Conservation (phyloP, 768 basidiomycete genomes). For the Russula earlei region DNA sequence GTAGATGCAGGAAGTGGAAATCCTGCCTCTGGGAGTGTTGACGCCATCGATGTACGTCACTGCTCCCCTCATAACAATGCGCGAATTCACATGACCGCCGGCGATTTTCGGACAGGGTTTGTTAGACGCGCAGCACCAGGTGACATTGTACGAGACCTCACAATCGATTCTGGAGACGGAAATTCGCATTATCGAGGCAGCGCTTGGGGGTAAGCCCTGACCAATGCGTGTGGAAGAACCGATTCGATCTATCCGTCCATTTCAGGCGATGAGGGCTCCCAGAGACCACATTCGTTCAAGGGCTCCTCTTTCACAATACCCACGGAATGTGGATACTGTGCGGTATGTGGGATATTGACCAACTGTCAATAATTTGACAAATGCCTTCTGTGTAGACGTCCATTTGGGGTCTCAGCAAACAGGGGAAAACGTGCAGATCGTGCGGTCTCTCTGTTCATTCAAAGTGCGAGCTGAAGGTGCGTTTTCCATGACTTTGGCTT, state of each 20-base stretch:
- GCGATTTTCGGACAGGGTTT: slow-evolving; percentile 37
- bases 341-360: not conserved
- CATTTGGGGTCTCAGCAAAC: slow-evolving; percentile 82
- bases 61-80: not conserved
- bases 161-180: slow-evolving; percentile 55
- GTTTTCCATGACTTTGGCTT: slow-evolving; percentile 10
- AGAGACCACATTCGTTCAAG: slow-evolving; percentile 72
- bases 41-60: slow-evolving; percentile 49
- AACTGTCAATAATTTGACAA: not conserved
- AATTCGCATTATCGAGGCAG: slow-evolving; percentile 46
- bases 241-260: not conserved
- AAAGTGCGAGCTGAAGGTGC: slow-evolving; percentile 80
- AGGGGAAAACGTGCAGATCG: slow-evolving; percentile 73
- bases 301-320: slow-evolving; percentile 81
- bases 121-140: slow-evolving; percentile 54
- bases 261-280: slow-evolving; percentile 64
- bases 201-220: slow-evolving; percentile 49
- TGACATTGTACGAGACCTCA: slow-evolving; percentile 43
- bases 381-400: slow-evolving; percentile 42
- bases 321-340: slow-evolving; percentile 73
- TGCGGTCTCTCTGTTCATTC: slow-evolving; percentile 75
- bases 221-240: not conserved
- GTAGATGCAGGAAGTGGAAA: slow-evolving; percentile 40
- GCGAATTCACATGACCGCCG: slow-evolving; percentile 9
- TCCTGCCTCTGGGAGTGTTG: slow-evolving; percentile 43